Base-by-base conservation (phyloP, 1,139 yeast species). In the Zygosaccharomyces sapae region DNA sequence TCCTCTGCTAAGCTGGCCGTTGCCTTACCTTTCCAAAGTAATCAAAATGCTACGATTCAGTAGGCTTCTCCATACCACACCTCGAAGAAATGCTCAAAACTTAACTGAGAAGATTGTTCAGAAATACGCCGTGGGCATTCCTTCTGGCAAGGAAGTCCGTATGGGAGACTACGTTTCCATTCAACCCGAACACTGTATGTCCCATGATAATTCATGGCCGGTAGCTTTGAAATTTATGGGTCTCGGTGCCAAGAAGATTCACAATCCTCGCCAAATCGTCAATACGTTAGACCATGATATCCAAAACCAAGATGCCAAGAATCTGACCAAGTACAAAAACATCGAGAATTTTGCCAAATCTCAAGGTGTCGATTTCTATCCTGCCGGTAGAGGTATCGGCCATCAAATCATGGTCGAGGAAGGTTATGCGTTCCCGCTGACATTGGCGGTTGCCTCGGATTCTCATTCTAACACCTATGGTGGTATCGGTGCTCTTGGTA, bases 201-300 rank as follows among this genome's bases (percentile, higher is more conserved):
- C 97, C 10, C 99, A 92, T 67, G 99, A 92, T 68, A 92, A 92
- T 69, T 84, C 97, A 44, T 92, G 99, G 98, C 99, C 99, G 0
- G 97, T 92, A 24, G 98, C 98, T 1, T 76, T 92, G 61, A 92
- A 92, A 71, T 92, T 94, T 70, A 88, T 81, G 83, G 96, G 96
- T 5, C 75, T 92, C 34, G 98, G 98, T 0, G 97, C 97, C 38
- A 79, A 80, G 19, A 74, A 79, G 52, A 86, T 92, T 52, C 80
- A 84, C 59, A 86, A 92, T 62, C 84, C 86, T 62, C 75, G 87
- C 50, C 99, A 92, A 70, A 87, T 92, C 33, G 97, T 92, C 43
- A 86, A 89, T 75, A 92, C 98, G 2, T 76, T 92, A 63, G 99
- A 92, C 70, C 99, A 92, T 68, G 99, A 94, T 64, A 97, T 92